Percentiles rank a stretch among this genome's conserved stretches.
Evolutionary conservation across 306 rosid species (phyloP).

Genomic region (Luffa aegyptiaca): DNA sequence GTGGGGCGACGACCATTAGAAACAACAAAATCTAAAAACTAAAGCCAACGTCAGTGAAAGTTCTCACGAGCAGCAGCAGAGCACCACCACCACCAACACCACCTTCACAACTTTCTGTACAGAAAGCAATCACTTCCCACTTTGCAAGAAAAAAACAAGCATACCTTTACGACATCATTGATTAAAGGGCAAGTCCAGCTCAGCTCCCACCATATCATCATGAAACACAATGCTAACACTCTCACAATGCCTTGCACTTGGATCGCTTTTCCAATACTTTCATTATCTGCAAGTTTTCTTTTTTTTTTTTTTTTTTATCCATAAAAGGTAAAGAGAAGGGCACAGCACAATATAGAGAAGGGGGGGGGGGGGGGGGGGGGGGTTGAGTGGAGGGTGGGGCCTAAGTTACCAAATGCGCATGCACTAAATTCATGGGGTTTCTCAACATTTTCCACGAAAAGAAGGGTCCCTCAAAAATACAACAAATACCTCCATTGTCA

Average conservation of each 20-base stretch:
- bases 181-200: constrained; percentile 25
- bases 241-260: constrained; percentile 1
- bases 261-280: constrained; percentile 28
- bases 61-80: background rate
- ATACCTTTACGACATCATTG: constrained; percentile 36
- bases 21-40: background rate
- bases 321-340: constrained; percentile 29
- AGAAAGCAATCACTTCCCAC: constrained; percentile 23
- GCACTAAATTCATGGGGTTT: constrained; percentile 49
- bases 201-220: constrained; percentile 15
- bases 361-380: constrained; percentile 10
- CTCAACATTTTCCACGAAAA: constrained; percentile 29
- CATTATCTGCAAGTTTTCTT: constrained; percentile 5
- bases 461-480: constrained; percentile 49
- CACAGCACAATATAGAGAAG: constrained; percentile 30
- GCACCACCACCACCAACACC: constrained; percentile 2
- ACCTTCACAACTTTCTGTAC: constrained; percentile 24
- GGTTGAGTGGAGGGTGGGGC: constrained; percentile 49
- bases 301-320: constrained; percentile 11
- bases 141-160: constrained; percentile 40
- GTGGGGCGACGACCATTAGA: background rate
- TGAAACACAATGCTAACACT: background rate
- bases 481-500: constrained; percentile 58
- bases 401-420: constrained; percentile 69
- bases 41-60: background rate